Evolutionary conservation across 108 stramenopile species (phyloP).

Genomic region (Schizochytrium sp.): DNA sequence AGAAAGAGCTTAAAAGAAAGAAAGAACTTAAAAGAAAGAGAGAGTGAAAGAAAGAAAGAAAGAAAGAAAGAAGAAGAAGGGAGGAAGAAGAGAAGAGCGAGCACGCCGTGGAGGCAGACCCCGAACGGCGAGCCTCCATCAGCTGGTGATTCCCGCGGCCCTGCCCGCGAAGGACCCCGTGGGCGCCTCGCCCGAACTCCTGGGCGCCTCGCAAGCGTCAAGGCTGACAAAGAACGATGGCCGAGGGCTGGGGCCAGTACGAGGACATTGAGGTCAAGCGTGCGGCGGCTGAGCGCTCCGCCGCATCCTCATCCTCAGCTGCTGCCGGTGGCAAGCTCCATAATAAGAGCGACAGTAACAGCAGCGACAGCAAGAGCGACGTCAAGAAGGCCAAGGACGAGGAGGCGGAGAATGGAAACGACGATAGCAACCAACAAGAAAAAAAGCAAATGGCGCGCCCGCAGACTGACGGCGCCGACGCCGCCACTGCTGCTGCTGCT

Average conservation of each 20-base stretch:
- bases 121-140: no score
- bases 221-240: neutral
- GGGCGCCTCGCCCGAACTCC: no score
- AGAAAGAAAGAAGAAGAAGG: no score
- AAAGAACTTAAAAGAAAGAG: no score
- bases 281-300: neutral
- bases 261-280: slow-evolving; percentile 46
- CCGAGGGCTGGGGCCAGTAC: slow-evolving; percentile 49
- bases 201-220: no score
- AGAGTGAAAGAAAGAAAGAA: no score
- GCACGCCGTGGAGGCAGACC: no score
- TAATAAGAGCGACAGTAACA: neutral
- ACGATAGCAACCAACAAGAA: neutral
- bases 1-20: no score
- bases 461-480: neutral
- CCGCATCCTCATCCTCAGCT: neutral
- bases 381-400: neutral
- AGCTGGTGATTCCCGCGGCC: no score
- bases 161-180: no score
- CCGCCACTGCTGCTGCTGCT: no score
- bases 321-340: neutral
- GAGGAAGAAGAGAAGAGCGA: no score
- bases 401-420: neutral
- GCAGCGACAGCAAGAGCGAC: neutral
- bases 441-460: neutral